A percentile compares a stretch with the other conserved stretches of the same genome.
These are phyloP conservation scores for Heteromeles arbutifolia DNA, from an alignment of 306 rosid species.

Conservation along the genomic window DNA sequence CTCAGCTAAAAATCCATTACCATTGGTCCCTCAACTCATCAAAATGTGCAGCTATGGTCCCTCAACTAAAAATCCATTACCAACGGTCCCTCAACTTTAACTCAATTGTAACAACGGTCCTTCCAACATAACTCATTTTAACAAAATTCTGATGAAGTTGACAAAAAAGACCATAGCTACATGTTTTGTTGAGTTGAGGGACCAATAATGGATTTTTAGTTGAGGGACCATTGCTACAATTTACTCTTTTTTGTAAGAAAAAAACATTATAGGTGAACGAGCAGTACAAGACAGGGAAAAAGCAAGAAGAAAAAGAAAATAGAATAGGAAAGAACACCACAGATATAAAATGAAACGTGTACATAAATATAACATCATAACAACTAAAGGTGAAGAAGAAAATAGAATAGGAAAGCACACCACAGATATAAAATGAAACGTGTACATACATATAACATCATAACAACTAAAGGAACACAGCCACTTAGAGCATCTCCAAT, in stretches of 20 bases:
- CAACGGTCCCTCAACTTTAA: too few relatives aligned
- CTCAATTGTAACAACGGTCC: too few relatives aligned
- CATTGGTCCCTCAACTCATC: too few relatives aligned
- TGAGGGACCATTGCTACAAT: too few relatives aligned
- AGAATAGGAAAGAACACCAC: background rate
- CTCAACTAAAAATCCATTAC: too few relatives aligned
- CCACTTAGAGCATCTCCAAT: background rate
- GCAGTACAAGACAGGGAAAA: background rate
- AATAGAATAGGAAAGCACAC: background rate
- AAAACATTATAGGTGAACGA: background rate
- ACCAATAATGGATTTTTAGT: too few relatives aligned
- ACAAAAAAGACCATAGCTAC: too few relatives aligned
- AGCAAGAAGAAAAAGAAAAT: background rate
- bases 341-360: background rate
- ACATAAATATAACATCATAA: background rate
- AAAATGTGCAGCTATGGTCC: too few relatives aligned
- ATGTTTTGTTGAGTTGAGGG: too few relatives aligned
- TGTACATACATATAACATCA: background rate
- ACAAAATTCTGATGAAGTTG: too few relatives aligned
- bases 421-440: background rate
- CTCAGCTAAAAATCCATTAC: too few relatives aligned
- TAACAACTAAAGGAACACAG: background rate
- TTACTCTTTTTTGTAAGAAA: background rate
- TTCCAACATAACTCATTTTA: too few relatives aligned
- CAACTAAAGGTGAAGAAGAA: background rate